Evolutionary conservation across 257 asterid genomes (phyloP).

Genomic region (Ballota nigra): DNA sequence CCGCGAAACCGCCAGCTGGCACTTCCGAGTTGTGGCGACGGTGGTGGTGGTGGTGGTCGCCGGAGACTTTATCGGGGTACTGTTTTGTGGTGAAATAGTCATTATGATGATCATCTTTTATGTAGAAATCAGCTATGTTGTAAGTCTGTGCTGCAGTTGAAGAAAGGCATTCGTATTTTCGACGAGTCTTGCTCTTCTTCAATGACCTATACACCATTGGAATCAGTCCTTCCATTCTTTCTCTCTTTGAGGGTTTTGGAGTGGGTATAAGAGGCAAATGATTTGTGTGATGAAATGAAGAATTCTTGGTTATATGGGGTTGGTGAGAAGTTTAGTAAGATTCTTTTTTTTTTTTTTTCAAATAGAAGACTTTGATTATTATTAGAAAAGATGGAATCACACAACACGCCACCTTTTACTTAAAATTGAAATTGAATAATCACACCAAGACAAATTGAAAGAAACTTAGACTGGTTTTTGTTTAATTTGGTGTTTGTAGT

Average conservation of each 20-base stretch:
- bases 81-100: neutral
- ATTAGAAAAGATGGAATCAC: slow-evolving; percentile 23
- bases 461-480: neutral
- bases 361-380: neutral
- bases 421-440: slow-evolving; percentile 21
- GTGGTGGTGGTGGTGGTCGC: slow-evolving; percentile 26
- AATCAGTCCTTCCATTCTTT: slow-evolving; percentile 68
- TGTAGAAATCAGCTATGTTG: slow-evolving; percentile 46
- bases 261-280: neutral
- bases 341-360: neutral
- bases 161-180: slow-evolving; percentile 58
- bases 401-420: slow-evolving; percentile 29
- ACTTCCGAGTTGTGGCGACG: slow-evolving; percentile 45
- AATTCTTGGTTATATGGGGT: slow-evolving; percentile 31
- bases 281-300: slow-evolving; percentile 16
- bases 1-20: slow-evolving; percentile 24
- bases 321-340: slow-evolving; percentile 28
- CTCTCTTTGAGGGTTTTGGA: neutral
- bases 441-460: neutral
- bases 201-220: slow-evolving; percentile 63
- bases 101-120: slow-evolving; percentile 1
- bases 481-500: neutral
- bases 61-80: neutral
- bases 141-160: slow-evolving; percentile 30
- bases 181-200: slow-evolving; percentile 50